Percentiles rank a stretch among this genome's conserved stretches.
phyloP scores from a whole-genome alignment of 371 early-diverging fungal species.

The Nematocida sp. region DNA sequence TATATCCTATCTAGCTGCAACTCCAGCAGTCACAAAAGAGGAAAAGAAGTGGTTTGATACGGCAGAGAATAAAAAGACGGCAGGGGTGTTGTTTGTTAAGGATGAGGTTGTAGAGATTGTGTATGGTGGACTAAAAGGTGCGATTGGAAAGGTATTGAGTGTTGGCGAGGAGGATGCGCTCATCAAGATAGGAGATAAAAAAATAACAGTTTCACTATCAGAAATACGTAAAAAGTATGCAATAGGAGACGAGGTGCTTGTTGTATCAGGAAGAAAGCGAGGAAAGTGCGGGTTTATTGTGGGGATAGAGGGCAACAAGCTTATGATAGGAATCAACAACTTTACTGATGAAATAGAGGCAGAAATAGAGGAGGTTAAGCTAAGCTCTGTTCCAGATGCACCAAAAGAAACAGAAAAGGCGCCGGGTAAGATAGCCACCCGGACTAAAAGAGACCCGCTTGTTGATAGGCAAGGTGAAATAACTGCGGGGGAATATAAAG shows the following conservation, averaged over 20 bases:
- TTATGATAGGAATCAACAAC: slow-evolving; percentile 71
- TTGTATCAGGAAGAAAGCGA: slow-evolving; percentile 81
- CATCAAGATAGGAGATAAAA: slow-evolving; percentile 47
- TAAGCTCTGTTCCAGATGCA: slow-evolving; percentile 71
- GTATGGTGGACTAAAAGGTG: slow-evolving; percentile 45
- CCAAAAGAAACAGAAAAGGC: not conserved
- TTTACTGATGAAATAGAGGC: slow-evolving; percentile 66
- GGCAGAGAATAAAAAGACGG: slow-evolving; percentile 17
- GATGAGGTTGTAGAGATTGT: slow-evolving; percentile 51
- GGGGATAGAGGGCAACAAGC: slow-evolving; percentile 72
- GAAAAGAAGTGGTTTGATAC: slow-evolving; percentile 43
- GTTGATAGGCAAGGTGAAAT: slow-evolving; percentile 82
- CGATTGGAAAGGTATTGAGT: slow-evolving; percentile 22
- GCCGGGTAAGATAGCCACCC: not conserved
- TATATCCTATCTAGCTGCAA: not conserved
- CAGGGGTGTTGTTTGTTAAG: slow-evolving; percentile 6
- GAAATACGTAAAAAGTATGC: slow-evolving; percentile 77
- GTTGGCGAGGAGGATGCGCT: slow-evolving; percentile 7
- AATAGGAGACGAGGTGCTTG: slow-evolving; percentile 81
- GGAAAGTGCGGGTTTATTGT: slow-evolving; percentile 78
- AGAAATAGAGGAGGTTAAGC: slow-evolving; percentile 68
- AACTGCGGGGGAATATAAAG: slow-evolving; percentile 86
- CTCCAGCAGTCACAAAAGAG: slow-evolving; percentile 15
- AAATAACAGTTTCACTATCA: slow-evolving; percentile 29
- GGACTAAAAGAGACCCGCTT: slow-evolving; percentile 73